These are phyloP conservation scores for Elsinoe perseae DNA, from an alignment of 2,329 filamentous ascomycete species.

Conservation along the genomic window DNA sequence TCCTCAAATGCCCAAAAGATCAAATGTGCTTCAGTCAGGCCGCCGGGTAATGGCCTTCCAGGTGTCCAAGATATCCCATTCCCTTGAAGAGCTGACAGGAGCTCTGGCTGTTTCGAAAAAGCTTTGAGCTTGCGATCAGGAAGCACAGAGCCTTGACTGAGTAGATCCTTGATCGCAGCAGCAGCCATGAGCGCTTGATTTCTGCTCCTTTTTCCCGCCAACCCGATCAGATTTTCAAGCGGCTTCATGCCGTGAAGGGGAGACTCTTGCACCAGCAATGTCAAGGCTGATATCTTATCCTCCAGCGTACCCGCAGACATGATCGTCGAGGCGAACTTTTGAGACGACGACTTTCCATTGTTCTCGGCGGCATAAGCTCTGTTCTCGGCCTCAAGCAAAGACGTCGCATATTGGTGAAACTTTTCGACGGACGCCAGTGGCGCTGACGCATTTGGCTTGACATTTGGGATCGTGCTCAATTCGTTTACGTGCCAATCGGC, in stretches of 20 bases:
- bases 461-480: slow-evolving; percentile 45
- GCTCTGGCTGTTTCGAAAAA: slow-evolving; percentile 71
- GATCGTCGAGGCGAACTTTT: slow-evolving; percentile 94
- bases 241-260: slow-evolving; percentile 87
- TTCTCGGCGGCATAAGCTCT: slow-evolving; percentile 63
- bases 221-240: slow-evolving; percentile 69
- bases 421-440: slow-evolving; percentile 49
- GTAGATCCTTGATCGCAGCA: slow-evolving; percentile 84
- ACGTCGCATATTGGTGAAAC: slow-evolving; percentile 62
- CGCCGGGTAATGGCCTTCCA: slow-evolving; percentile 63
- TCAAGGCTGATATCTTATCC: slow-evolving; percentile 93
- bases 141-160: slow-evolving; percentile 79
- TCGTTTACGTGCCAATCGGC: slow-evolving; percentile 60
- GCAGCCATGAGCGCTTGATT: slow-evolving; percentile 89
- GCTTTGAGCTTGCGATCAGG: slow-evolving; percentile 75
- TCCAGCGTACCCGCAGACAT: slow-evolving; percentile 94
- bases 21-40: slow-evolving; percentile 67
- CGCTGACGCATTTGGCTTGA: slow-evolving; percentile 39
- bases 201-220: slow-evolving; percentile 90
- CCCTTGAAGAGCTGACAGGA: slow-evolving; percentile 63
- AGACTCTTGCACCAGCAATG: slow-evolving; percentile 89
- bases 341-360: slow-evolving; percentile 71
- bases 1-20: slow-evolving; percentile 89
- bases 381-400: slow-evolving; percentile 70
- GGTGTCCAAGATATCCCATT: slow-evolving; percentile 56